Conservation (phyloP, 148 eudicot genomes). For the Spergularia bocconei region DNA sequence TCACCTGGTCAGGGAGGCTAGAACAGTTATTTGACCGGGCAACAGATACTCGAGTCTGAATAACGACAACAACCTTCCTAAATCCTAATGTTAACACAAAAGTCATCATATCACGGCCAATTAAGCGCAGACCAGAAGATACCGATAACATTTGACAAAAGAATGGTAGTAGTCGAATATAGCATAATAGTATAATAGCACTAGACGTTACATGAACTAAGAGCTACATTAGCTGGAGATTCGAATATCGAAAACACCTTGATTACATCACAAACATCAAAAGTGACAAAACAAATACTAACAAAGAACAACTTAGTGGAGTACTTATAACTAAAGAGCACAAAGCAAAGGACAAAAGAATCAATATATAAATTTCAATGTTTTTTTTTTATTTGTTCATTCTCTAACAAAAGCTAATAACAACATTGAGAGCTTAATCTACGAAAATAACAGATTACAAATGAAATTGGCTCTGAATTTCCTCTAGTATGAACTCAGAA, state of each 20-base stretch:
- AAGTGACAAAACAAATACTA: background rate
- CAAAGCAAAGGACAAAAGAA: background rate
- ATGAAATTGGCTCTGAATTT: too few species aligned
- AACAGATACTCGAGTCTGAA: too few species aligned
- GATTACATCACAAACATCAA: constrained; percentile 10
- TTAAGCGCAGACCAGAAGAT: background rate
- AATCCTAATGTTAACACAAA: too few species aligned
- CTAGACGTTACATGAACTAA: background rate
- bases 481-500: too few species aligned
- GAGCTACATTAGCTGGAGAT: constrained; percentile 10
- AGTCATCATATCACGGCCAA: background rate
- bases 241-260: constrained; percentile 5
- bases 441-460: too few species aligned
- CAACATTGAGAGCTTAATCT: background rate
- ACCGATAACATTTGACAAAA: background rate
- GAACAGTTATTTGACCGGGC: too few species aligned
- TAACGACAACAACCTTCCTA: too few species aligned
- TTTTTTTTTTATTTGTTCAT: background rate
- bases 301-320: background rate
- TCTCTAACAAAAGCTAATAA: background rate
- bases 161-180: background rate
- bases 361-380: background rate
- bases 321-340: background rate
- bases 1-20: too few species aligned
- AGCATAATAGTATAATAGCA: background rate